These are phyloP conservation scores for Colletotrichum musae DNA, from an alignment of 2,329 filamentous ascomycete genomes.

Conservation along the genomic window DNA sequence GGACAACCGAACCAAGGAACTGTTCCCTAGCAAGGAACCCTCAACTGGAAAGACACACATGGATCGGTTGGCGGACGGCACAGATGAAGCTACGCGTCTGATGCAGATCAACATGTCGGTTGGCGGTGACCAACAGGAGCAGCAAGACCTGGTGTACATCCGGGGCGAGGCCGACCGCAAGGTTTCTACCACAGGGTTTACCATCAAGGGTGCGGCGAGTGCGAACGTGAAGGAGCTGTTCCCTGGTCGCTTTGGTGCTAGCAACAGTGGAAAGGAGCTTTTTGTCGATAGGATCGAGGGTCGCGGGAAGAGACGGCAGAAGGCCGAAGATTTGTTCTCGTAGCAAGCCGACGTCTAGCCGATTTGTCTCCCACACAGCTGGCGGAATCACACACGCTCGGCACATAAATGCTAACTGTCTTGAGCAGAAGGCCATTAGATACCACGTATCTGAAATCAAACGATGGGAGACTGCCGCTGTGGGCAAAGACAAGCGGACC, in stretches of 20 bases:
- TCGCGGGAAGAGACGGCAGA: constrained; percentile 72
- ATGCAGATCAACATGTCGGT: constrained; percentile 41
- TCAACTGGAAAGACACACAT: constrained; percentile 55
- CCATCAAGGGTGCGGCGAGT: constrained; percentile 76
- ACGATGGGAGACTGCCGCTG: too few species aligned
- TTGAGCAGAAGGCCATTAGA: too few species aligned
- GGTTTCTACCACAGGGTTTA: constrained; percentile 65
- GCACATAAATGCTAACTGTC: too few species aligned
- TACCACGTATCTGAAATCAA: too few species aligned
- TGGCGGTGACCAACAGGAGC: constrained; percentile 54
- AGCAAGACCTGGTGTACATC: constrained; percentile 67
- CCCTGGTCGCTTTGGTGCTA: constrained; percentile 69
- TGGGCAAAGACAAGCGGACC: too few species aligned
- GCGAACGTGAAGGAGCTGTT: constrained; percentile 75
- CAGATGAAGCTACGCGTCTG: constrained; percentile 46
- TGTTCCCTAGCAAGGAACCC: constrained; percentile 54
- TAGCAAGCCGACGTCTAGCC: constrained; percentile 50
- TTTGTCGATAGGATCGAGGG: constrained; percentile 74
- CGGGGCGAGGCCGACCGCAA: constrained; percentile 69
- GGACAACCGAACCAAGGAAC: constrained; percentile 53
- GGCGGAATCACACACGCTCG: too few species aligned
- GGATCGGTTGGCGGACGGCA: constrained; percentile 44
- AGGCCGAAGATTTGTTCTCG: constrained; percentile 80
- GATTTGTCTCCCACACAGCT: not conserved
- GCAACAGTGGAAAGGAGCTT: constrained; percentile 78